Evolutionary conservation across 495 filamentous ascomycete genomes (phyloP), one percentile per base, ranked within the genome.

Genomic region (Neurospora sp.): DNA sequence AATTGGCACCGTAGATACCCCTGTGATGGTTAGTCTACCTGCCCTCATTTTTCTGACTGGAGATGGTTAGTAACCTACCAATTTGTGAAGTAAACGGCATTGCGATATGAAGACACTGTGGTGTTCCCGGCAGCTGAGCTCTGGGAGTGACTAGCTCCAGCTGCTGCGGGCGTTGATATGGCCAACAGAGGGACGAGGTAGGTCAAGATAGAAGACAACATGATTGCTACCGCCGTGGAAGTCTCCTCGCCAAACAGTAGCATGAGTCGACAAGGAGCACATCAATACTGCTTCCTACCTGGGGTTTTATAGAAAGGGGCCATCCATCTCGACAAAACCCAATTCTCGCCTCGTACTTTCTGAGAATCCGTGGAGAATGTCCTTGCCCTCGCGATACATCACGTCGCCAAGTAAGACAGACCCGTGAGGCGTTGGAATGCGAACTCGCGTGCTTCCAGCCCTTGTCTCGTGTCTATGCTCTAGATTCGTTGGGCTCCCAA

Each of bases 1-100:
- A 91, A 71, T 92, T 88, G 72, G 91, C 86, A 44, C 87, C 91
- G 77, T 94, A 94, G 73, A 94, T 94, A 11, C 89, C 91, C 93
- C 93, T 82, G 70, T 20, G 8, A 20, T 12, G 44, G 59, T 68
- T n/a, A 72, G 71, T 69, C 35, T 12, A 27, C 41, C 11, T 8
- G 40, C n/a, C 38, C 1, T 5, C 0, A 39, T 46, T 12, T 10
- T 11, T 22, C 44, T 14, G 3, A 27, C 5, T 5, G 35, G 35
- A 7, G 35, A 35, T 11, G 44, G 35, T 35, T 46, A 22, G 31
- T 7, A 37, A 69, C 81, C 20, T 46, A 85, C 83, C 84, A 86
- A 70, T 84, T 85, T 10, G 84, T 84, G 44, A 85, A 85, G 76
- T 86, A 86, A 12, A 84, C 78, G 0, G 82, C 80, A 74, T 84